These are phyloP conservation scores for Penicillium cinerascens DNA, from an alignment of 495 filamentous ascomycete species.

Conservation along the genomic window DNA sequence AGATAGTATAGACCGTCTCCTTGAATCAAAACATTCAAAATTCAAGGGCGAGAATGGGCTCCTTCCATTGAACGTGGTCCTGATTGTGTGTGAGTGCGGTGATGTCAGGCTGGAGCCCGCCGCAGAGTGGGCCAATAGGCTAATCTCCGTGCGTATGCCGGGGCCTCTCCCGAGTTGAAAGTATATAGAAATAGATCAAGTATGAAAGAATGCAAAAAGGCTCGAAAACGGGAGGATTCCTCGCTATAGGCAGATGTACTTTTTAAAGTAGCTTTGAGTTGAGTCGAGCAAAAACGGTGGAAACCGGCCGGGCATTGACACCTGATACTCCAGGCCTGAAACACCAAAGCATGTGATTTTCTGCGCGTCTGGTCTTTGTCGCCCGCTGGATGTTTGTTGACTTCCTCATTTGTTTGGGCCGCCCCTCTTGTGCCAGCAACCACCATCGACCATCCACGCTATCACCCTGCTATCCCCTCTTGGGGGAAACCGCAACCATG, in stretches of 20 bases:
- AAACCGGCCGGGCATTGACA: background rate
- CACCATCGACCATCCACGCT: slow-evolving; percentile 8
- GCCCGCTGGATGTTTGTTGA: slow-evolving; percentile 38
- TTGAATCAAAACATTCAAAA: background rate
- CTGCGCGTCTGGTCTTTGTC: slow-evolving; percentile 13
- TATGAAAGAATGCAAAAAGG: background rate
- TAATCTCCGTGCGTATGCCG: slow-evolving; percentile 2
- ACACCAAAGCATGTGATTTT: slow-evolving; percentile 13
- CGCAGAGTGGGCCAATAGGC: slow-evolving; percentile 22
- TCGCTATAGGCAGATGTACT: background rate
- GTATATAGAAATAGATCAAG: background rate
- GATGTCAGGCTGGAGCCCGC: slow-evolving; percentile 25
- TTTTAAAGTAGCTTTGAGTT: background rate
- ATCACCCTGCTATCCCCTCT: slow-evolving; percentile 21
- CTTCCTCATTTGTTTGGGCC: slow-evolving; percentile 28
- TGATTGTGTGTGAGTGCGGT: slow-evolving; percentile 19
- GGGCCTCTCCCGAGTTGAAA: background rate
- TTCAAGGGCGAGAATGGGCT: background rate
- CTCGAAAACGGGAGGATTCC: background rate
- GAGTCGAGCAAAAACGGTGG: background rate
- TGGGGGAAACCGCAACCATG: slow-evolving; percentile 52
- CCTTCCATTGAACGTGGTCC: slow-evolving; percentile 8
- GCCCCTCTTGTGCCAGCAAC: slow-evolving; percentile 18
- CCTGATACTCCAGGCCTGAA: slow-evolving; percentile 5
- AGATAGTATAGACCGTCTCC: background rate